These are phyloP conservation scores for Pterula multifida DNA, from an alignment of 1,284 basidiomycete species.

Conservation along the genomic window DNA sequence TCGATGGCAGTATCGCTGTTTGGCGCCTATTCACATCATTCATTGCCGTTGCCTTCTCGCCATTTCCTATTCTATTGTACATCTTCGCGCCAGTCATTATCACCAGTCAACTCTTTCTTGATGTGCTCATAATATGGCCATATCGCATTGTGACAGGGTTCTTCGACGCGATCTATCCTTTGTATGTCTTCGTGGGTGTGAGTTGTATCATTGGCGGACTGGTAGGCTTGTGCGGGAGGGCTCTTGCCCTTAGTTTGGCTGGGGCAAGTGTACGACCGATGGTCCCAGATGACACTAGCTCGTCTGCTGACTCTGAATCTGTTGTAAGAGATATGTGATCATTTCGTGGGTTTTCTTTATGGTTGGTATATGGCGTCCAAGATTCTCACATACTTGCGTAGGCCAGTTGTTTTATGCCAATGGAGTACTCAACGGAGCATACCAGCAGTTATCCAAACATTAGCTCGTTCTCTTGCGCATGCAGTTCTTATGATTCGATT, in stretches of 20 bases:
- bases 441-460: too few relatives aligned
- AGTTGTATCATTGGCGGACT: conserved; percentile 41
- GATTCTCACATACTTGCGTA: too few relatives aligned
- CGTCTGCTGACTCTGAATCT: background rate
- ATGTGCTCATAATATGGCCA: conserved; percentile 34
- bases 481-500: too few relatives aligned
- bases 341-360: too few relatives aligned
- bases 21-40: background rate
- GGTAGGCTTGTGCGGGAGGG: conserved; percentile 34
- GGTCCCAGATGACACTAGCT: background rate
- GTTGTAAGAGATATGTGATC: too few relatives aligned
- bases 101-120: conserved; percentile 28
- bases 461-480: too few relatives aligned
- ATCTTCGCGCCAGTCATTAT: conserved; percentile 37
- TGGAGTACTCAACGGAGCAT: too few relatives aligned
- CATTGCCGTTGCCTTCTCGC: conserved; percentile 9
- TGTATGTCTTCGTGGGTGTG: conserved; percentile 49
- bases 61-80: conserved; percentile 28
- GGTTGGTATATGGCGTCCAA: too few relatives aligned
- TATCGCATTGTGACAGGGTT: conserved; percentile 26
- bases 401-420: too few relatives aligned
- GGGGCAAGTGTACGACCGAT: background rate
- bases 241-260: background rate
- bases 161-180: conserved; percentile 38
- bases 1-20: background rate